Conservation (phyloP, 78 protist genomes). For the Isochrysis galbana region DNA sequence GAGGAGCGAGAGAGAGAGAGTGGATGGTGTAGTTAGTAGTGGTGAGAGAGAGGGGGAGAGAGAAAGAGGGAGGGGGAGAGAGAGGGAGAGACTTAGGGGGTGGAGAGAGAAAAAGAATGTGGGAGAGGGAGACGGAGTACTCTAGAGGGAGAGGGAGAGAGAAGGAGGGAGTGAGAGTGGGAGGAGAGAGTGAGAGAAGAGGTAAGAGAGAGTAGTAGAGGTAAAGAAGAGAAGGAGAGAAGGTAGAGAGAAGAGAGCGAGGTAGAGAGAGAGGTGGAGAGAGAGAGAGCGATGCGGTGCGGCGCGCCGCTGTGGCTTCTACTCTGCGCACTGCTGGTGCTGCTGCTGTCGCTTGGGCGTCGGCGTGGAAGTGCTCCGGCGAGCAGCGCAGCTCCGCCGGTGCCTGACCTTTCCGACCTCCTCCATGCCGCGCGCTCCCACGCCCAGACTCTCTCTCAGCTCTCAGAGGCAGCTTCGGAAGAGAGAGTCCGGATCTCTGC, state of each 20-base stretch:
- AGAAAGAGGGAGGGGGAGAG: neutral
- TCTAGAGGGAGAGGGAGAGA: neutral
- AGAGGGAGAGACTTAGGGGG: neutral
- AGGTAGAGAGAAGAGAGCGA: neutral
- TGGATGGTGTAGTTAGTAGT: neutral
- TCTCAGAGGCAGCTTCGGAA: too few relatives aligned
- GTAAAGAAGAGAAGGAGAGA: neutral
- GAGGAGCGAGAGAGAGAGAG: neutral
- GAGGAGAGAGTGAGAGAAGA: neutral
- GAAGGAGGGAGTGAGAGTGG: neutral
- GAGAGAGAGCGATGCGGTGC: neutral
- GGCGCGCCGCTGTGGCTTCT: too few relatives aligned
- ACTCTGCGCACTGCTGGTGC: too few relatives aligned
- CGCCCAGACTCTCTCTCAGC: too few relatives aligned
- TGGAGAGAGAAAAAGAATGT: neutral
- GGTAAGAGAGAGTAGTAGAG: neutral
- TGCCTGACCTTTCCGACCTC: too few relatives aligned
- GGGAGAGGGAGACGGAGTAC: neutral
- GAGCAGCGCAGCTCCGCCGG: too few relatives aligned
- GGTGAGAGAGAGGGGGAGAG: neutral
- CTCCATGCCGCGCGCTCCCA: too few relatives aligned
- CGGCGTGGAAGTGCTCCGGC: too few relatives aligned
- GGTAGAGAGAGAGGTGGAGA: neutral
- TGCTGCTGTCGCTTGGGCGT: too few relatives aligned
- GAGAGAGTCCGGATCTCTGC: too few relatives aligned